Conservation (phyloP, 192 early-diverging fungal species). For the Coemansia sp. region DNA sequence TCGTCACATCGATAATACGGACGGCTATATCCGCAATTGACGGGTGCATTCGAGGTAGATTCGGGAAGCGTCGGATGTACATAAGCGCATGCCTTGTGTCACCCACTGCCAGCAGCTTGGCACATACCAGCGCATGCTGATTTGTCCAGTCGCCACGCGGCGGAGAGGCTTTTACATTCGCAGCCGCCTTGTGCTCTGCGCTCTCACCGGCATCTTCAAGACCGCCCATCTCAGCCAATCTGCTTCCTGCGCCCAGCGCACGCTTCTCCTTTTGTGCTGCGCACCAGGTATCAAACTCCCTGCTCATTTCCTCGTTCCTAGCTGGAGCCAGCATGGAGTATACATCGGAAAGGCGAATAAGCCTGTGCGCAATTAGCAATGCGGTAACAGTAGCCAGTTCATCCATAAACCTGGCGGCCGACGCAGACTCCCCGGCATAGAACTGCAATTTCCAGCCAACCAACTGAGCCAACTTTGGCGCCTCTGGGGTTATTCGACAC, state of each 20-base stretch:
- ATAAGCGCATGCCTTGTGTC: slow-evolving; percentile 28
- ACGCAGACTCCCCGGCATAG: slow-evolving; percentile 24
- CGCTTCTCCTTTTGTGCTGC: slow-evolving; percentile 27
- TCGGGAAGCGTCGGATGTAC: slow-evolving; percentile 35
- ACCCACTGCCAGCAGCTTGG: slow-evolving; percentile 43
- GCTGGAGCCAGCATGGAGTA: slow-evolving; percentile 34
- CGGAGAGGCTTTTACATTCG: background rate
- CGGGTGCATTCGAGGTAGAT: slow-evolving; percentile 31
- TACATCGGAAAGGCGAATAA: slow-evolving; percentile 33
- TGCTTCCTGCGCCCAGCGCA: slow-evolving; percentile 3
- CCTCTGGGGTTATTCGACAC: slow-evolving; percentile 26
- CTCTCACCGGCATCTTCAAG: slow-evolving; percentile 25
- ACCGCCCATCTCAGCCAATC: slow-evolving; percentile 34
- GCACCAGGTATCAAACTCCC: slow-evolving; percentile 36
- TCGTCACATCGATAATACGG: slow-evolving; percentile 33
- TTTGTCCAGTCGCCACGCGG: slow-evolving; percentile 21
- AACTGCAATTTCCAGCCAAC: slow-evolving; percentile 51
- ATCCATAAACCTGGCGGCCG: slow-evolving; percentile 32
- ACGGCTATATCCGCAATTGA: slow-evolving; percentile 34
- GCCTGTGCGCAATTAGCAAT: slow-evolving; percentile 35
- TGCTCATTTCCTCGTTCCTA: slow-evolving; percentile 6
- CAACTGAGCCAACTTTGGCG: slow-evolving; percentile 39
- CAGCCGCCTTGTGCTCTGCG: slow-evolving; percentile 3
- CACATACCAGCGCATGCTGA: slow-evolving; percentile 45
- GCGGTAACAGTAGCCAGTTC: slow-evolving; percentile 45